Evolutionary conservation across 2,329 filamentous ascomycete species (phyloP).

Genomic region (Colletotrichum sp.): DNA sequence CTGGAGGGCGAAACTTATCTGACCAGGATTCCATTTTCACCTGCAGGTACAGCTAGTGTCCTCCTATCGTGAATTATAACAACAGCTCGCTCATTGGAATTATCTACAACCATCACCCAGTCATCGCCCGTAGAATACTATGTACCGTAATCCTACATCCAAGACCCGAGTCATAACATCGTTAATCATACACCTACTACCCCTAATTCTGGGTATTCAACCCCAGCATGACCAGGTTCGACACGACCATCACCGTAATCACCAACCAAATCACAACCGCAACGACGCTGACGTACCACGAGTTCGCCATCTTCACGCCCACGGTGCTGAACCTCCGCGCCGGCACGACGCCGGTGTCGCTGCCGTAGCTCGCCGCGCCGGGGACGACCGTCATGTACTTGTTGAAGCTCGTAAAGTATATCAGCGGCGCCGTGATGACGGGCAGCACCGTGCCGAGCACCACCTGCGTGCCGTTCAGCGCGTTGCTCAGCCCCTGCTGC

Average conservation of each 20-base stretch:
- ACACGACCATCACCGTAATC: constrained; percentile 79
- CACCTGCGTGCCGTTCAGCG: constrained; percentile 79
- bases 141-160: not conserved
- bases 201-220: not conserved
- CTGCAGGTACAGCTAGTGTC: not conserved
- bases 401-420: constrained; percentile 82
- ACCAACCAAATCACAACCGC: constrained; percentile 70
- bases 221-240: constrained; percentile 65
- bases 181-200: not conserved
- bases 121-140: not conserved
- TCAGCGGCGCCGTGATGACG: constrained; percentile 79
- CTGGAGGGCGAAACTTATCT: not conserved
- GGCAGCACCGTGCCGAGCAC: constrained; percentile 79
- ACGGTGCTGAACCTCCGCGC: constrained; percentile 22
- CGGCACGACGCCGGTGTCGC: constrained; percentile 18
- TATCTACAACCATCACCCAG: not conserved
- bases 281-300: constrained; percentile 65
- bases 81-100: not conserved
- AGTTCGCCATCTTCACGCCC: constrained; percentile 72
- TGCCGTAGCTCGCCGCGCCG: constrained; percentile 10
- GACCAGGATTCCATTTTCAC: not conserved
- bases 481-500: constrained; percentile 69
- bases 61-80: not conserved
- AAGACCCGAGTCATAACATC: not conserved
- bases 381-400: constrained; percentile 68